phyloP scores from a whole-genome alignment of 2,329 filamentous ascomycete genomes.

The Trichoderma koningii region DNA sequence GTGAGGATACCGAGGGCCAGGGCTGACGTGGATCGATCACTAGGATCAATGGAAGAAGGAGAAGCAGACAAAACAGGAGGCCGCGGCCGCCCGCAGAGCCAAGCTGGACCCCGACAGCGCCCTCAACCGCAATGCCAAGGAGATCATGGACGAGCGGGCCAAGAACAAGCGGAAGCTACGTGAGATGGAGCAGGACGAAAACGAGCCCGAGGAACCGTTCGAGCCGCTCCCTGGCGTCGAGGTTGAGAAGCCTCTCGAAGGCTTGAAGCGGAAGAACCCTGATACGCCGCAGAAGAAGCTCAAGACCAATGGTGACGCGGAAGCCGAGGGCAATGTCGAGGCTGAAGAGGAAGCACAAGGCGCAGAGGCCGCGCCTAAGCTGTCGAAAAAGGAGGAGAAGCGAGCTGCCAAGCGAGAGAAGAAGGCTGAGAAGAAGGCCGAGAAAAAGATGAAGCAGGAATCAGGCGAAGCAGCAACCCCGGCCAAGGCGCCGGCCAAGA shows the following conservation, averaged over 20 bases:
- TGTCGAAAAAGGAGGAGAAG: slow-evolving; percentile 58
- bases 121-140: slow-evolving; percentile 78
- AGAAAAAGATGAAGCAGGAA: slow-evolving; percentile 35
- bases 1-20: not conserved
- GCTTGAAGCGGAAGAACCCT: slow-evolving; percentile 54
- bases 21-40: not conserved
- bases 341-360: slow-evolving; percentile 34
- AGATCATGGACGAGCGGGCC: slow-evolving; percentile 81
- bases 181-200: slow-evolving; percentile 57
- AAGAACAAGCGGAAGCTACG: slow-evolving; percentile 79
- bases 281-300: slow-evolving; percentile 59
- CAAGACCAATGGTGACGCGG: slow-evolving; percentile 35
- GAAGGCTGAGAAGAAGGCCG: slow-evolving; percentile 39
- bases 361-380: slow-evolving; percentile 46
- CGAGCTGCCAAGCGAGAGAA: slow-evolving; percentile 52
- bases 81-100: slow-evolving; percentile 76
- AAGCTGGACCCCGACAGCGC: slow-evolving; percentile 91
- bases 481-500: slow-evolving; percentile 21
- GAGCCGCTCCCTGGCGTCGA: slow-evolving; percentile 57
- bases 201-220: slow-evolving; percentile 44
- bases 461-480: slow-evolving; percentile 20
- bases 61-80: slow-evolving; percentile 92
- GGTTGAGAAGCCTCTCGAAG: slow-evolving; percentile 64
- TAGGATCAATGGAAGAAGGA: slow-evolving; percentile 92
- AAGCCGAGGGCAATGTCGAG: slow-evolving; percentile 26